phyloP scores from a whole-genome alignment of 768 basidiomycete genomes.

The Tylopilus vinaceipallidus region DNA sequence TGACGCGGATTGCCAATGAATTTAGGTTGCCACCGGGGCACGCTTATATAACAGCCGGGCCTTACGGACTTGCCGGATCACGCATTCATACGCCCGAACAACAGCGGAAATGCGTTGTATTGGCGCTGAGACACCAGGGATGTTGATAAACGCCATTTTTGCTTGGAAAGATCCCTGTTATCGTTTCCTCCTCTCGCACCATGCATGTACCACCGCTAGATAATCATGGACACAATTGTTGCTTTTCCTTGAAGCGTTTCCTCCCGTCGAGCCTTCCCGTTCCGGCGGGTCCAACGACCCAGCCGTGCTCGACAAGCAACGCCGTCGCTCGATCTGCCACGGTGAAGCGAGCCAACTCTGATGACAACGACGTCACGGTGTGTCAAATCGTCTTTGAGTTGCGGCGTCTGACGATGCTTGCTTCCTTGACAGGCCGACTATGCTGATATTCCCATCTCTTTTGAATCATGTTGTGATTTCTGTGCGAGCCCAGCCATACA shows the following conservation, averaged over 20 bases:
- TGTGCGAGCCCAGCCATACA: conserved; percentile 26
- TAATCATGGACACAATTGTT: conserved; percentile 19
- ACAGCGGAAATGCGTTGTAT: conserved; percentile 4
- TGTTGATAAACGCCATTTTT: conserved; percentile 33
- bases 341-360: conserved; percentile 4
- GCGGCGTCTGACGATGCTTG: neutral
- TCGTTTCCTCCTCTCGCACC: conserved; percentile 6
- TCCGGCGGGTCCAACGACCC: neutral
- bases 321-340: neutral
- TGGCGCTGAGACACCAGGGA: conserved; percentile 19
- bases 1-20: conserved; percentile 1
- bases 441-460: conserved; percentile 29
- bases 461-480: conserved; percentile 46
- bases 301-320: neutral
- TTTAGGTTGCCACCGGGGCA: neutral
- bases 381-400: neutral
- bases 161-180: conserved; percentile 10
- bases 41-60: conserved; percentile 28
- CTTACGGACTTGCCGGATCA: conserved; percentile 31
- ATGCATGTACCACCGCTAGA: conserved; percentile 29
- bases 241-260: conserved; percentile 22
- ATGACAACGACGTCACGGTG: conserved; percentile 5
- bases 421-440: conserved; percentile 8
- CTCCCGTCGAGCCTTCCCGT: conserved; percentile 6
- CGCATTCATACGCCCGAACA: conserved; percentile 18